These are phyloP conservation scores for Cryphonectria japonica DNA, from an alignment of 2,329 filamentous ascomycete species.

Conservation along the genomic window DNA sequence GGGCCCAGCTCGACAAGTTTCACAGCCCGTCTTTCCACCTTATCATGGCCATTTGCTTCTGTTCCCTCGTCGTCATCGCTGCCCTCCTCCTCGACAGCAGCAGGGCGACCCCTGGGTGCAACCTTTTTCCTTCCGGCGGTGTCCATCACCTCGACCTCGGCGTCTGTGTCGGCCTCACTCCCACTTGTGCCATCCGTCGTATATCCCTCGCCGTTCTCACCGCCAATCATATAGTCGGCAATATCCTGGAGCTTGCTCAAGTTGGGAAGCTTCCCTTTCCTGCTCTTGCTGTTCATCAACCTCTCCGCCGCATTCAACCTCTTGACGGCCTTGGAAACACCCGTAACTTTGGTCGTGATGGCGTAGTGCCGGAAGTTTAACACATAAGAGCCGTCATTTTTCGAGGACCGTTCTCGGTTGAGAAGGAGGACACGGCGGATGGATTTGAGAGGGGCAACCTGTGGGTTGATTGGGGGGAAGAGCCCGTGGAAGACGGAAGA, in stretches of 20 bases:
- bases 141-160: conserved; percentile 85
- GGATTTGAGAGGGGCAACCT: conserved; percentile 85
- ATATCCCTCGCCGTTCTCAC: conserved; percentile 77
- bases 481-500: conserved; percentile 96
- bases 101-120: conserved; percentile 53
- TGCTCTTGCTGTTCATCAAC: conserved; percentile 63
- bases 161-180: conserved; percentile 91
- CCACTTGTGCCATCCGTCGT: conserved; percentile 84
- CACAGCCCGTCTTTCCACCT: conserved; percentile 82
- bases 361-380: conserved; percentile 92
- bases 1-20: conserved; percentile 93
- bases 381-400: conserved; percentile 69
- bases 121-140: conserved; percentile 64
- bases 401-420: conserved; percentile 70
- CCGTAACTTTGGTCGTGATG: conserved; percentile 86
- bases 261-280: conserved; percentile 80
- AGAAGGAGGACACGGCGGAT: conserved; percentile 89
- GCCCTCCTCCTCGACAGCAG: conserved; percentile 50
- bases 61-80: conserved; percentile 46
- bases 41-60: conserved; percentile 45
- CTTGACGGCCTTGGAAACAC: conserved; percentile 81
- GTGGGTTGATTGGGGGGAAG: conserved; percentile 93
- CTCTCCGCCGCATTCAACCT: conserved; percentile 86
- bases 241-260: conserved; percentile 90
- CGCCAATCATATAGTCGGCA: conserved; percentile 90